Percentiles rank a stretch among this genome's conserved stretches.
Conservation (phyloP, 176 grass and related monocot genomes). For the Oropetium thomaeum region DNA sequence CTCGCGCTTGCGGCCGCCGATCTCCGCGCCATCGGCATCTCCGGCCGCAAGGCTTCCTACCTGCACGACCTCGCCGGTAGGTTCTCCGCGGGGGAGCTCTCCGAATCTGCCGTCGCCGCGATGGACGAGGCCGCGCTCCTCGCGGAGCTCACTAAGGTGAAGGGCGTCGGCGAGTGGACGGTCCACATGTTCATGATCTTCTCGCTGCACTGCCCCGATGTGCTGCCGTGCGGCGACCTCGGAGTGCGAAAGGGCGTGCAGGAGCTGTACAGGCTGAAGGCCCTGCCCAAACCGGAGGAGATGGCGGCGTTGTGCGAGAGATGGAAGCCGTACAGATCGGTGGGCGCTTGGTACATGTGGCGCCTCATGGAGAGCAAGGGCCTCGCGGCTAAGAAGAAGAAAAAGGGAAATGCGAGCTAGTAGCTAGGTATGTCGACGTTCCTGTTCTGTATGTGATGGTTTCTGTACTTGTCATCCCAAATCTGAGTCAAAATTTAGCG, state of each 20-base stretch:
- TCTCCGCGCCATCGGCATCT: slow-evolving; percentile 59
- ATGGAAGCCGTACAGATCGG: slow-evolving; percentile 87
- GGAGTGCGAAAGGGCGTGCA: slow-evolving; percentile 94
- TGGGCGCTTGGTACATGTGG: slow-evolving; percentile 96
- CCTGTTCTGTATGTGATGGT: not conserved
- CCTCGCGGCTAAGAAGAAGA: slow-evolving; percentile 24
- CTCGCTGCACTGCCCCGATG: slow-evolving; percentile 75
- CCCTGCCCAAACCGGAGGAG: slow-evolving; percentile 71
- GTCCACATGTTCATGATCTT: slow-evolving; percentile 99
- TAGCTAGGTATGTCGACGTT: slow-evolving; percentile 44
- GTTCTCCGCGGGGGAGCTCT: slow-evolving; percentile 55
- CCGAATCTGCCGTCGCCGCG: slow-evolving; percentile 26
- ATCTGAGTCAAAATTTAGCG: no score
- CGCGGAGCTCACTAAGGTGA: slow-evolving; percentile 96
- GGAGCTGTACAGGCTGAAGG: slow-evolving; percentile 71
- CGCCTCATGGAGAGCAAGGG: slow-evolving; percentile 56
- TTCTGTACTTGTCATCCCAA: not conserved
- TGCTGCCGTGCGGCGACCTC: slow-evolving; percentile 81
- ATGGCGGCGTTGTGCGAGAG: slow-evolving; percentile 87
- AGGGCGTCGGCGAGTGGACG: slow-evolving; percentile 89
- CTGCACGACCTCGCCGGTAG: slow-evolving; percentile 89
- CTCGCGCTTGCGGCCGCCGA: slow-evolving; percentile 52
- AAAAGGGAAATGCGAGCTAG: slow-evolving; percentile 29
- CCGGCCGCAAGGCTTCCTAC: slow-evolving; percentile 75
- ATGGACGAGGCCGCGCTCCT: slow-evolving; percentile 95